A percentile compares a stretch with the other conserved stretches of the same genome.
Conservation (phyloP, 192 early-diverging fungal genomes). For the Coemansia sp. region DNA sequence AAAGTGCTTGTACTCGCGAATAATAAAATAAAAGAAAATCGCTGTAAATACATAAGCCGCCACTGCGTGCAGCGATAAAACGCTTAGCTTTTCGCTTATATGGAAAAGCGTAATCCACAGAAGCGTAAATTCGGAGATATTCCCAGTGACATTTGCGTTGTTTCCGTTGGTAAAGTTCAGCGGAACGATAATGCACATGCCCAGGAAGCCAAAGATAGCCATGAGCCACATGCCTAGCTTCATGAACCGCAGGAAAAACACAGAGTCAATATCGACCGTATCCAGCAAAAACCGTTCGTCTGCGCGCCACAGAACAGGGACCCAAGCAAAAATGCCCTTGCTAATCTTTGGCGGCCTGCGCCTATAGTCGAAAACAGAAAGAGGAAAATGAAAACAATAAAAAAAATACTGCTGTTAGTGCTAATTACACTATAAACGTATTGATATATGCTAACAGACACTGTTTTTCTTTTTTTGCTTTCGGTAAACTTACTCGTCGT, state of each 20-base stretch:
- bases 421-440: no score
- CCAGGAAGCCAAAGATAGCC: conserved; percentile 57
- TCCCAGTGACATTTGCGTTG: conserved; percentile 29
- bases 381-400: conserved; percentile 6
- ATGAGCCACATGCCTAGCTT: conserved; percentile 62
- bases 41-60: conserved; percentile 62
- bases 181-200: conserved; percentile 63
- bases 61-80: conserved; percentile 64
- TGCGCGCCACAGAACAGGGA: conserved; percentile 57
- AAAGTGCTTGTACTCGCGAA: conserved; percentile 57
- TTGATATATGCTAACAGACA: no score
- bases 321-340: conserved; percentile 66
- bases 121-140: conserved; percentile 39
- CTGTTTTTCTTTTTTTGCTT: neutral
- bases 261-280: conserved; percentile 70
- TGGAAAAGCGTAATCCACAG: conserved; percentile 52
- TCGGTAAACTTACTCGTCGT: conserved; percentile 28
- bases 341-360: conserved; percentile 67
- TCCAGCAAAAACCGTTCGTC: conserved; percentile 62
- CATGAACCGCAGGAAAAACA: conserved; percentile 69
- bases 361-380: conserved; percentile 38
- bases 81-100: conserved; percentile 47
- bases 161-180: conserved; percentile 65
- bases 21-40: conserved; percentile 57
- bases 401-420: conserved; percentile 9